Evolutionary conservation across 441 rosid species (phyloP).

Genomic region (Gossypium schwendimanii): DNA sequence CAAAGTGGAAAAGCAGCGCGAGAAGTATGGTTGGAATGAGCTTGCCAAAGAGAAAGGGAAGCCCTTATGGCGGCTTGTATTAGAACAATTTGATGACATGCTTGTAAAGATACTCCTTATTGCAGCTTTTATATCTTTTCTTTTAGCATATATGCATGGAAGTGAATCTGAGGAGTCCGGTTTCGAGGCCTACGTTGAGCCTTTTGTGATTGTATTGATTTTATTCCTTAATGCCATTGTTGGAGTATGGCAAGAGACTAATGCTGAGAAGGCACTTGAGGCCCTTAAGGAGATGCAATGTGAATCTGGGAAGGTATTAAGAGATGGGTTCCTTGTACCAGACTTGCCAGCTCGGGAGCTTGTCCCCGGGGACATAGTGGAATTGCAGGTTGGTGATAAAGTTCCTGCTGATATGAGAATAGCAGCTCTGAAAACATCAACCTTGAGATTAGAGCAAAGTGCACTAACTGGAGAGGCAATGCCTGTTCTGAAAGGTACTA

Average conservation of each 20-base stretch:
- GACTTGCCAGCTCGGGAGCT: conserved; percentile 74
- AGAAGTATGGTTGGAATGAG: conserved; percentile 70
- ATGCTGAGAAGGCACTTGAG: conserved; percentile 84
- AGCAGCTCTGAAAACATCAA: conserved; percentile 57
- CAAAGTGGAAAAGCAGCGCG: conserved; percentile 59
- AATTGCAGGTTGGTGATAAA: conserved; percentile 73
- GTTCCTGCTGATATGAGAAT: conserved; percentile 90
- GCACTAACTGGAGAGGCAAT: conserved; percentile 87
- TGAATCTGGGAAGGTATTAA: conserved; percentile 64
- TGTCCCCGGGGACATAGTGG: conserved; percentile 81
- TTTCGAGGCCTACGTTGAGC: conserved; percentile 80
- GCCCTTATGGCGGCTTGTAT: conserved; percentile 64
- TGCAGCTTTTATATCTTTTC: conserved; percentile 71
- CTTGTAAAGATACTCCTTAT: conserved; percentile 83
- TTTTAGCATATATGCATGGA: conserved; percentile 62
- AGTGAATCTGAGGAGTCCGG: conserved; percentile 42
- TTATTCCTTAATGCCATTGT: conserved; percentile 68
- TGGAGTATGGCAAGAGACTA: conserved; percentile 93
- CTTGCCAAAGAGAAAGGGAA: conserved; percentile 77
- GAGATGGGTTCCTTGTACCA: conserved; percentile 57
- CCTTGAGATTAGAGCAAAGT: conserved; percentile 81
- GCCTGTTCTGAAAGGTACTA: conserved; percentile 68
- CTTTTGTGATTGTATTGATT: conserved; percentile 71
- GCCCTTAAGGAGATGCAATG: conserved; percentile 89
- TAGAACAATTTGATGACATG: conserved; percentile 77